Evolutionary conservation across 805 yeast genomes (phyloP), one percentile per base, ranked within the genome.

Genomic region (Aciculoconidium aculeatum): DNA sequence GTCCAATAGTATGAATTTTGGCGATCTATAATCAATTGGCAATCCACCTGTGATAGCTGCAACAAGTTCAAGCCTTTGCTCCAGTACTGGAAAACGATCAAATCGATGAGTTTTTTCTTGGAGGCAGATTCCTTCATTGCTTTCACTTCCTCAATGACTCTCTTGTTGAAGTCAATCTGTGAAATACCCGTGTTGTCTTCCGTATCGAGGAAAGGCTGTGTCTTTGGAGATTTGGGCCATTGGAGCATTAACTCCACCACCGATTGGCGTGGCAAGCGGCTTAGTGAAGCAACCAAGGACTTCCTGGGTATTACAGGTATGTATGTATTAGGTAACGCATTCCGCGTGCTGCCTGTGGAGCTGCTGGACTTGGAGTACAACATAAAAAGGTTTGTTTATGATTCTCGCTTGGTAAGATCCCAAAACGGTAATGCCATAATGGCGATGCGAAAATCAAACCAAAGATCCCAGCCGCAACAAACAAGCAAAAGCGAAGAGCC

Each of bases 21-120:
- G 34, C 70, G 67, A 41, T 78, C 81, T 3, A 81, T 70, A 24
- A 81, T 58, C 24, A 70, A 45, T 40, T 78, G 82, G 30, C 80
- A 72, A 41, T 83, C 92, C 4, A 81, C 54, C 36, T 80, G 86
- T 0, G 92, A 78, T 22, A 77, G 46, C 46, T 83, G 94, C 11
- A 76, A 58, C 1, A 78, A 53, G 40, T 77, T 79, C 23, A 80
- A 48, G 0, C 86, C 86, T 5, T 52, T 42, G 2, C 67, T 55
- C 70, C 83, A 80, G 40, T 58, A 68, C 9, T 70, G 67, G 21
- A 51, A 61, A 6, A 73, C 35, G n/a, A 75, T 55, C 19, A 51
- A 47, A 34, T 75, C 75, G 4, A 75, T 55, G 6, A 62, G 36
- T 21, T 47, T 41, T 19, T 51, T 35, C 34, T 62, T 63, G 7